Conservation (phyloP, 495 filamentous ascomycete genomes). For the Talaromyces borbonicus region DNA sequence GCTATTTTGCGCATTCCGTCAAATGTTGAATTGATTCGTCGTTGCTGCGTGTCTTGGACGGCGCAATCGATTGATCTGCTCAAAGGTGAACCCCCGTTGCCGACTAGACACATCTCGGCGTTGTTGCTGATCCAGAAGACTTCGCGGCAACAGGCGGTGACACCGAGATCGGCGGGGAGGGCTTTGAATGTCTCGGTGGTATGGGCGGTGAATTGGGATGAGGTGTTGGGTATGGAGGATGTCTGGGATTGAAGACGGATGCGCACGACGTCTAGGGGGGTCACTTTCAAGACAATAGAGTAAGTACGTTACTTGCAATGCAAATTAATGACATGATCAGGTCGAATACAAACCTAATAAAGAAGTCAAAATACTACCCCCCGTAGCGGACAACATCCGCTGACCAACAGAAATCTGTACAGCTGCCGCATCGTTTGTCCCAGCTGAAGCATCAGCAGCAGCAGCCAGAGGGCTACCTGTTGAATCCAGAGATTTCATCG, state of each 20-base stretch:
- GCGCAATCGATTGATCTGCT: slow-evolving; percentile 57
- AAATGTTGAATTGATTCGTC: slow-evolving; percentile 79
- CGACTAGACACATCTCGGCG: slow-evolving; percentile 67
- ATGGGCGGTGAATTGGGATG: slow-evolving; percentile 35
- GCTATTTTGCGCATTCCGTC: slow-evolving; percentile 93
- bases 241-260: slow-evolving; percentile 87
- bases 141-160: slow-evolving; percentile 92
- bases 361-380: slow-evolving; percentile 81
- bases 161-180: slow-evolving; percentile 67
- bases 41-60: slow-evolving; percentile 72
- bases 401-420: slow-evolving; percentile 62
- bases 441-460: neutral
- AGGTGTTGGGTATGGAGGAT: slow-evolving; percentile 27
- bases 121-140: slow-evolving; percentile 94
- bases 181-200: slow-evolving; percentile 50
- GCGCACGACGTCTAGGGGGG: slow-evolving; percentile 92
- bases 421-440: neutral
- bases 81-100: slow-evolving; percentile 29
- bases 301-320: too few species aligned
- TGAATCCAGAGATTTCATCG: slow-evolving; percentile 3
- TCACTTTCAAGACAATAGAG: slow-evolving; percentile 55
- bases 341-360: slow-evolving; percentile 59
- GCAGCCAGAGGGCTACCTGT: slow-evolving; percentile 1
- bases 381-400: slow-evolving; percentile 90
- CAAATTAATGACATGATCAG: neutral